Base-by-base conservation (phyloP, 306 rosid species). In the Macrotyloma uniflorum region DNA sequence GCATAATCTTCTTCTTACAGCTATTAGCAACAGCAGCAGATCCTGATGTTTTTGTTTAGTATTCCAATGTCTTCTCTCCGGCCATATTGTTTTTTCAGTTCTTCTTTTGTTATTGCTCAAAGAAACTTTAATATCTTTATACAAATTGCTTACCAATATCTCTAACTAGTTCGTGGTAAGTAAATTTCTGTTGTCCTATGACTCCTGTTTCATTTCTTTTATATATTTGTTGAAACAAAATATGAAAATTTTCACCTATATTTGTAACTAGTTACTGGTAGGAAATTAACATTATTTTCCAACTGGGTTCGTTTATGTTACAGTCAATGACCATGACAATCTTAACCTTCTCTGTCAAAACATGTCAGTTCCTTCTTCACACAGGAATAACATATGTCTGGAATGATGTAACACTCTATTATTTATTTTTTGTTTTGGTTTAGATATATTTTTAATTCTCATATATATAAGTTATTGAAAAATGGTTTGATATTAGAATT, bases 151-250 rank as follows among this genome's bases (percentile, higher is more conserved):
- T 78, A 84, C 74, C 63, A 32, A 32, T 55, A 45, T 51, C 20
- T 83, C 86, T 77, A 74, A 69, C 85, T 35, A 76, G 69, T 70
- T 61, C 42, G 51, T 77, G 81, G 19, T 50, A 69, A 47, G 73
- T 69, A 49, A 24, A 35, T 58, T 38, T 54, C 40, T 42, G n/a
- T n/a, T 54, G 70, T 74, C 62, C 59, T 65, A 20, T 50, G 50
- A 72, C 68, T 46, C 22, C 65, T 72, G 24, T 80, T 78, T 72
- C 49, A 26, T 6, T 14, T 72, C 19, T 73, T 42, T 11, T 35
- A 43, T 54, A 24, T 57, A 65, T 58, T 66, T 8, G 12, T 43
- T 57, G 38, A 36, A 57, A 45, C 75, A 43, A 38, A 57, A 43
- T 50, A 38, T 43, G 64, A 38, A 38, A 15, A 28, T 32, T 40